phyloP scores from a whole-genome alignment of 2,329 filamentous ascomycete species.

The Pezicula radicicola region DNA sequence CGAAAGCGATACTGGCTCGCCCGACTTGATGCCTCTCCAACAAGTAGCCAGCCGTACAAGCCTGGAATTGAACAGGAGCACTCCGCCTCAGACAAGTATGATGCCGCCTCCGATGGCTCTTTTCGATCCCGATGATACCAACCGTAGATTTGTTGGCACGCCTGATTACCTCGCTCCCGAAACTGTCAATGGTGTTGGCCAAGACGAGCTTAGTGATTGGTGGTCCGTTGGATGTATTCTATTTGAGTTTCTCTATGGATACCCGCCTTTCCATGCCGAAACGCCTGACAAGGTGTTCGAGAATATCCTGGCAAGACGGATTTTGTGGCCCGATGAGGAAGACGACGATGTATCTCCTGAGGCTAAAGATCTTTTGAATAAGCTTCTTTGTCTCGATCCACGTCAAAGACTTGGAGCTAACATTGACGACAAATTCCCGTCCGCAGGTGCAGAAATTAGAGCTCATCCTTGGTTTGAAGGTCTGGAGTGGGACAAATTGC shows the following conservation, averaged over 20 bases:
- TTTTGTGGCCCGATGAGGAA: conserved; percentile 86
- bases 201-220: conserved; percentile 99
- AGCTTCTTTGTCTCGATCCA: conserved; percentile 81
- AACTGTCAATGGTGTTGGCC: conserved; percentile 90
- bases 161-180: conserved; percentile 96
- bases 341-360: conserved; percentile 80
- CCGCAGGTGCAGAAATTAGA: conserved; percentile 88
- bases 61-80: conserved; percentile 50
- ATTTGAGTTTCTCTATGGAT: conserved; percentile 92
- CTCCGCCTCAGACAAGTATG: conserved; percentile 63
- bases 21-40: conserved; percentile 70
- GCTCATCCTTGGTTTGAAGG: conserved; percentile 85
- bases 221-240: conserved; percentile 99
- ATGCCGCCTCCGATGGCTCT: conserved; percentile 91
- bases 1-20: conserved; percentile 71
- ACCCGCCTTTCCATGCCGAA: conserved; percentile 87
- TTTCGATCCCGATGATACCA: conserved; percentile 92
- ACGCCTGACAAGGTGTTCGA: conserved; percentile 95
- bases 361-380: conserved; percentile 93
- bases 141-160: conserved; percentile 90
- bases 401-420: conserved; percentile 82
- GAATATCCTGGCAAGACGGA: conserved; percentile 86
- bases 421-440: conserved; percentile 74
- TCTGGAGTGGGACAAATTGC: conserved; percentile 82
- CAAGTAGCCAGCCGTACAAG: conserved; percentile 36